Conservation (phyloP, 352 stramenopile species). For the Aphanomyces cochlioides region DNA sequence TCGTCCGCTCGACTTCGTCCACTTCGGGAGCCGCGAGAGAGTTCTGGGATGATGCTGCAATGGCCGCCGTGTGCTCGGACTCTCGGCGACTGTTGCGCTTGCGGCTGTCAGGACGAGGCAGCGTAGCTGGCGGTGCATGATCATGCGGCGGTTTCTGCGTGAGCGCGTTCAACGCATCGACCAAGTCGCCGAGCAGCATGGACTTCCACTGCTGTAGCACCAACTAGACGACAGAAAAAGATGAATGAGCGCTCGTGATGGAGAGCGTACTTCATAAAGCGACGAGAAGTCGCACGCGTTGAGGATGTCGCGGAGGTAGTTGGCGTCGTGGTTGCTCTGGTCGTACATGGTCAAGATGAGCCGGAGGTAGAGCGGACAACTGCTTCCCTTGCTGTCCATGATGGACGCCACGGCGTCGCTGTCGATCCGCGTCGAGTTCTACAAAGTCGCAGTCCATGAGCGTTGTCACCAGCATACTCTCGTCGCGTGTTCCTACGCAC, state of each 20-base stretch:
- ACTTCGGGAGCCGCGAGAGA: slow-evolving; percentile 26
- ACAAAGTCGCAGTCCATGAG: neutral
- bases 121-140: too few species aligned
- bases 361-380: slow-evolving; percentile 63
- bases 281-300: slow-evolving; percentile 43
- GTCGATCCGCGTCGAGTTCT: slow-evolving; percentile 30
- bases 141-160: neutral
- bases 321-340: slow-evolving; percentile 10
- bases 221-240: slow-evolving; percentile 1
- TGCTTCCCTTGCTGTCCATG: slow-evolving; percentile 50
- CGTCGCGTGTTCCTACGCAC: slow-evolving; percentile 16
- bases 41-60: neutral
- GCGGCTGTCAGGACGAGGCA: slow-evolving; percentile 5
- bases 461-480: neutral
- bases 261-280: slow-evolving; percentile 47
- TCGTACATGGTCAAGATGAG: slow-evolving; percentile 22
- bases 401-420: slow-evolving; percentile 46
- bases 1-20: slow-evolving; percentile 51
- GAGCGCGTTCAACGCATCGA: slow-evolving; percentile 27
- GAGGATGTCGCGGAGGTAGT: slow-evolving; percentile 28
- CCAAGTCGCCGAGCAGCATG: slow-evolving; percentile 57
- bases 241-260: neutral
- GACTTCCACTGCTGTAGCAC: slow-evolving; percentile 76
- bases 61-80: slow-evolving; percentile 14
- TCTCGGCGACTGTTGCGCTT: slow-evolving; percentile 22